Evolutionary conservation across 2,329 filamentous ascomycete genomes (phyloP), one percentile per base, ranked within the genome.

Genomic region (Colletotrichum trifolii): DNA sequence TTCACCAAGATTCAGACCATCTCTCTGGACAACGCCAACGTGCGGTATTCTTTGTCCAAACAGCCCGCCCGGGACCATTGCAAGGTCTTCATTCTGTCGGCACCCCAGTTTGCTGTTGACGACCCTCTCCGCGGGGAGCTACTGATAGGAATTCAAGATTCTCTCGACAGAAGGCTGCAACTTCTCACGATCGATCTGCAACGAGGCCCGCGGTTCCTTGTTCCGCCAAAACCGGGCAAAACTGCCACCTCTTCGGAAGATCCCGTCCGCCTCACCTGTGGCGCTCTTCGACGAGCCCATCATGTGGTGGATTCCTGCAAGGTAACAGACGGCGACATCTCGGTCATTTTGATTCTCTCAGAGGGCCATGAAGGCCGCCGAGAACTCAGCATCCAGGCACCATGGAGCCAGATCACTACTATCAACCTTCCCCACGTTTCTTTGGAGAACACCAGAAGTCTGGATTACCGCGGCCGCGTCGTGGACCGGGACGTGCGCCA

Each of bases 231-330:
- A 15, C 61, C 68, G 34, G 71, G 52, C 8, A 69, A 70, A 35
- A 68, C 60, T 70, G 48, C 73, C 60, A 67, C 73, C 69, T 56
- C 67, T 4, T 49, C 64, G 3, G 64, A 66, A 54, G 75, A 77
- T 47, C 78, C 77, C 34, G 77, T 79, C 15, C 78, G 78, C 35
- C 77, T 89, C 36, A 77, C 76, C 0, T 80, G 79, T 39, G 81
- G 84, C 2, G 82, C 87, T 54, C 78, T 85, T 38, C 82, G 85
- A 56, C 85, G 88, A 71, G 88, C 87, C 8, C 84, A 90, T 60
- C 89, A 88, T 67, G 87, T 94, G 13, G 84, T 89, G 34, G 91
- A 94, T 76, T 91, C 90, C 7, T 92, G 90, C 75, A 91, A 88
- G 70, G 76, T 94, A 47, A 81, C 83, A 5, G 91, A 94, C 73